Percentiles rank a stretch among this genome's conserved stretches.
Evolutionary conservation across 208 protist species (phyloP).

Genomic region (Leishmania mexicana): DNA sequence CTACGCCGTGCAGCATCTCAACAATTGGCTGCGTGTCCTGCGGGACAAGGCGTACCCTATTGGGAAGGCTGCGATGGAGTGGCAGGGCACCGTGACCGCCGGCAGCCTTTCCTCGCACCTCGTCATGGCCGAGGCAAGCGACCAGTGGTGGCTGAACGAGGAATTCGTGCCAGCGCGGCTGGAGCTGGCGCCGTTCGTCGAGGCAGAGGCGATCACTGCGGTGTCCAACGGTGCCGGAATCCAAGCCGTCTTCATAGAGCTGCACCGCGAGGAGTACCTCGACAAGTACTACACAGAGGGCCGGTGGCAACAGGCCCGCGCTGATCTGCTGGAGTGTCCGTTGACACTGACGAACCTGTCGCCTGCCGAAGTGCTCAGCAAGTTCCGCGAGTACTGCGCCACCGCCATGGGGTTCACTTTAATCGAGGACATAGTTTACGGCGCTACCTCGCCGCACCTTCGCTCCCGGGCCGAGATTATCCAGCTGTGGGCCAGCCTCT

Average conservation of each 20-base stretch:
- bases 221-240: constrained; percentile 76
- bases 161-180: constrained; percentile 53
- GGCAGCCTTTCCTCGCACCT: constrained; percentile 55
- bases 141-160: constrained; percentile 77
- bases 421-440: constrained; percentile 84
- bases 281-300: constrained; percentile 74
- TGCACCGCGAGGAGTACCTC: constrained; percentile 80
- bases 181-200: constrained; percentile 53
- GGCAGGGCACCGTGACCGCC: constrained; percentile 56
- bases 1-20: constrained; percentile 77
- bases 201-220: constrained; percentile 48
- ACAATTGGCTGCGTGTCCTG: constrained; percentile 81
- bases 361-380: constrained; percentile 41
- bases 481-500: constrained; percentile 73
- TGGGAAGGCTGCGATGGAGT: constrained; percentile 63
- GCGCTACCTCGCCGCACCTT: constrained; percentile 78
- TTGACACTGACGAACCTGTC: constrained; percentile 35
- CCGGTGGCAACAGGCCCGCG: constrained; percentile 64
- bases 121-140: constrained; percentile 41
- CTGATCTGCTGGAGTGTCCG: constrained; percentile 61
- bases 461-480: constrained; percentile 81
- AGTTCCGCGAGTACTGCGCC: constrained; percentile 65
- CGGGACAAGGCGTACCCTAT: constrained; percentile 68
- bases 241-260: constrained; percentile 79
- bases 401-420: constrained; percentile 83